phyloP scores from a whole-genome alignment of 1,284 basidiomycete genomes.

The Testicularia cyperi region DNA sequence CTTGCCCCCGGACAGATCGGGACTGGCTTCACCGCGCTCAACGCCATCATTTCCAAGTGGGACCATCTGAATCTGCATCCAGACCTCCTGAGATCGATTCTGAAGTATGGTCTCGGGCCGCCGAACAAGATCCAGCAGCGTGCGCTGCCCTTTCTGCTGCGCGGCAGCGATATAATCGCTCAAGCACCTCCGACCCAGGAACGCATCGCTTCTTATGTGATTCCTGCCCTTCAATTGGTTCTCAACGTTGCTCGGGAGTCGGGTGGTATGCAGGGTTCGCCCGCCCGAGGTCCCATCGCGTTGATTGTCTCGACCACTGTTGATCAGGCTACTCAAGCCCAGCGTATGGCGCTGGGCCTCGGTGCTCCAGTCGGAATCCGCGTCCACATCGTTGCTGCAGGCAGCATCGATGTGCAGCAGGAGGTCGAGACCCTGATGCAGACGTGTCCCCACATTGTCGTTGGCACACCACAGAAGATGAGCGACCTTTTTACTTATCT shows the following conservation, averaged over 20 bases:
- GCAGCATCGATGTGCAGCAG: constrained; percentile 35
- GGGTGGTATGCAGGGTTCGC: constrained; percentile 2
- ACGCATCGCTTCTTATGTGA: constrained; percentile 84
- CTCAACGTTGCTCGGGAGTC: constrained; percentile 42
- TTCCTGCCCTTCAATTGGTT: constrained; percentile 51
- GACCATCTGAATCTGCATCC: constrained; percentile 84
- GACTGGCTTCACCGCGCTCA: constrained; percentile 72
- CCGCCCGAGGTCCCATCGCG: constrained; percentile 63
- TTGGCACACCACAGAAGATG: constrained; percentile 93
- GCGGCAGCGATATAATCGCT: constrained; percentile 92
- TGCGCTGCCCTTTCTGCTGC: constrained; percentile 88
- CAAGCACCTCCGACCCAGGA: constrained; percentile 98
- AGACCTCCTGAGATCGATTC: constrained; percentile 83
- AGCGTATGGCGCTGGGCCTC: constrained; percentile 92
- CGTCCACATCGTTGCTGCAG: constrained; percentile 47
- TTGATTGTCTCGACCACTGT: constrained; percentile 91
- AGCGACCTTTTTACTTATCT: constrained; percentile 85
- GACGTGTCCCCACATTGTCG: constrained; percentile 77
- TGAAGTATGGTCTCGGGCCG: constrained; percentile 93
- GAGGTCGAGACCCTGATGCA: constrained; percentile 44
- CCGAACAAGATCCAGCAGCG: constrained; percentile 98
- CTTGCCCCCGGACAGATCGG: constrained; percentile 10
- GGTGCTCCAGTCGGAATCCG: constrained; percentile 68
- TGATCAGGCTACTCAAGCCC: constrained; percentile 96
- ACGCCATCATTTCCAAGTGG: constrained; percentile 88